A percentile compares a stretch with the other conserved stretches of the same genome.
These are phyloP conservation scores for Curvularia eragrostidis DNA, from an alignment of 2,329 filamentous ascomycete genomes.

Conservation along the genomic window DNA sequence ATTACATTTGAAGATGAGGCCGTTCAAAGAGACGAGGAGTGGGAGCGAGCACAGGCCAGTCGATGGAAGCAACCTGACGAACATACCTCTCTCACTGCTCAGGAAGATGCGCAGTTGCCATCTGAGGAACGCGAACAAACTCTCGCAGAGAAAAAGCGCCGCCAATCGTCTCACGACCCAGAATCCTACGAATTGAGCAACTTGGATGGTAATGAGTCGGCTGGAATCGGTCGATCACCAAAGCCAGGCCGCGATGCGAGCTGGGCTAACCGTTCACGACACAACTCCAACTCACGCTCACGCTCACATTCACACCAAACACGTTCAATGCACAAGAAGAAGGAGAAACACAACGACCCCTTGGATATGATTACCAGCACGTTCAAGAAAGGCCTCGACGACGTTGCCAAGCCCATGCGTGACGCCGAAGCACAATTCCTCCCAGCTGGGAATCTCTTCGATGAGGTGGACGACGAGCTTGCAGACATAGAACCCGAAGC, in stretches of 20 bases:
- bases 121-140: constrained; percentile 40
- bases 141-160: constrained; percentile 11
- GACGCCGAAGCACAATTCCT: constrained; percentile 55
- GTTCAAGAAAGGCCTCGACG: constrained; percentile 38
- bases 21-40: constrained; percentile 86
- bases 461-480: constrained; percentile 88
- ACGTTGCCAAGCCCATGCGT: constrained; percentile 41
- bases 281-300: constrained; percentile 39
- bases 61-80: constrained; percentile 68
- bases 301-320: constrained; percentile 28
- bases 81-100: constrained; percentile 48
- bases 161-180: constrained; percentile 16
- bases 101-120: constrained; percentile 40
- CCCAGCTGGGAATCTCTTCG: constrained; percentile 82
- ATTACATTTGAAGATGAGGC: constrained; percentile 97
- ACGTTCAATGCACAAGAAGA: constrained; percentile 22
- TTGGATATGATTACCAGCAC: constrained; percentile 38
- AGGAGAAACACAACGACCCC: constrained; percentile 35
- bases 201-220: constrained; percentile 24
- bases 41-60: constrained; percentile 76
- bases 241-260: constrained; percentile 30
- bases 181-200: constrained; percentile 41
- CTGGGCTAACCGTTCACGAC: constrained; percentile 42
- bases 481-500: constrained; percentile 92
- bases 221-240: constrained; percentile 11